Evolutionary conservation across 2,329 filamentous ascomycete species (phyloP).

Genomic region (Fusarium sublunatum): DNA sequence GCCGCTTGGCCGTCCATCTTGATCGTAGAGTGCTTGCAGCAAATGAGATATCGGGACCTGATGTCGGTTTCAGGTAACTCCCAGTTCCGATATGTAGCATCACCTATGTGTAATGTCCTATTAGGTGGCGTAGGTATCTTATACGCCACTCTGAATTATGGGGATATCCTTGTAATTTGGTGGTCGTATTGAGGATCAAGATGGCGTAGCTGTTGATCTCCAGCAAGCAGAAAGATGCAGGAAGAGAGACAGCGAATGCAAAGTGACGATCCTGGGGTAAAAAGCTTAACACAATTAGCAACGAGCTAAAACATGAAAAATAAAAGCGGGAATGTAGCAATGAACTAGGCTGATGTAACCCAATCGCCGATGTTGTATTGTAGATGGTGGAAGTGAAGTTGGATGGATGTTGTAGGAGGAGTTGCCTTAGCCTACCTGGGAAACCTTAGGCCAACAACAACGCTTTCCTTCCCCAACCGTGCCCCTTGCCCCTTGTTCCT

Average conservation of each 20-base stretch:
- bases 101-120: slow-evolving; percentile 16
- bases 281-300: neutral
- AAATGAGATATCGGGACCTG: slow-evolving; percentile 1
- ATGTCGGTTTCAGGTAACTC: slow-evolving; percentile 24
- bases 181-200: neutral
- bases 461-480: neutral
- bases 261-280: neutral
- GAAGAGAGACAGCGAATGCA: neutral
- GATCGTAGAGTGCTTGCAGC: neutral
- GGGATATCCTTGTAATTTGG: neutral
- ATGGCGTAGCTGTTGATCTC: neutral
- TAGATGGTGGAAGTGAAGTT: neutral
- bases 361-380: neutral
- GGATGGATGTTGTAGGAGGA: neutral
- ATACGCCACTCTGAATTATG: neutral
- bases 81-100: neutral
- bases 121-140: slow-evolving; percentile 4
- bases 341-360: neutral
- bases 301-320: neutral
- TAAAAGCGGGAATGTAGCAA: neutral
- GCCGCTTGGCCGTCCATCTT: neutral
- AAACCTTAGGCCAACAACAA: neutral
- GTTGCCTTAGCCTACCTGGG: neutral
- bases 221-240: neutral
- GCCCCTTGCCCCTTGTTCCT: neutral